phyloP scores from a whole-genome alignment of 495 filamentous ascomycete genomes.

The Lasiosphaeriaceae sp. region DNA sequence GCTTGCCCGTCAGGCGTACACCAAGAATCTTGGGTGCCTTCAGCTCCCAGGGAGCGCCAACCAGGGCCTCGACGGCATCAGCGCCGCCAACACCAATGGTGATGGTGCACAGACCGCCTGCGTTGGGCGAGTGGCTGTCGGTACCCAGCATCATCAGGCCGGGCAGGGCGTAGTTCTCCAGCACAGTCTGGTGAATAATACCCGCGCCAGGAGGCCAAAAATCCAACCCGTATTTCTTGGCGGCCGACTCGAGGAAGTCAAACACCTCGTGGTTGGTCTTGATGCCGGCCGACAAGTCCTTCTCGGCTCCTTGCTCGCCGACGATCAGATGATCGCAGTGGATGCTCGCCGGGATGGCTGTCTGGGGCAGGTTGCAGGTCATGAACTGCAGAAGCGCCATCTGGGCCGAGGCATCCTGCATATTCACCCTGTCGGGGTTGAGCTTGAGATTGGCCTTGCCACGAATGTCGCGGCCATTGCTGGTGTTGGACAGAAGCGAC shows the following conservation, averaged over 20 bases:
- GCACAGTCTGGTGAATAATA: slow-evolving; percentile 96
- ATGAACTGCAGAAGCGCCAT: slow-evolving; percentile 99
- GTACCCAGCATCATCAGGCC: slow-evolving; percentile 99
- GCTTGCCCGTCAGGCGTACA: slow-evolving; percentile 76
- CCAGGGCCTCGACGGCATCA: slow-evolving; percentile 94
- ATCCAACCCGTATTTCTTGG: slow-evolving; percentile 94
- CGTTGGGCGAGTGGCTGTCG: slow-evolving; percentile 97
- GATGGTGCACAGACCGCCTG: slow-evolving; percentile 86
- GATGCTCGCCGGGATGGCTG: slow-evolving; percentile 95
- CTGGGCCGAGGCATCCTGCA: slow-evolving; percentile 98
- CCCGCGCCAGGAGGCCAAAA: slow-evolving; percentile 99
- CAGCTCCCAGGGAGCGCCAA: slow-evolving; percentile 94
- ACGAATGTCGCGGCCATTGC: slow-evolving; percentile 76
- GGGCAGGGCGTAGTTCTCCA: slow-evolving; percentile 97
- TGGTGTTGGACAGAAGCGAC: slow-evolving; percentile 70
- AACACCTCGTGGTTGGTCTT: slow-evolving; percentile 94
- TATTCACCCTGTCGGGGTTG: slow-evolving; percentile 95
- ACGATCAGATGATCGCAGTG: slow-evolving; percentile 99
- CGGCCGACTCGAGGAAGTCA: slow-evolving; percentile 91
- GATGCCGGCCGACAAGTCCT: slow-evolving; percentile 82
- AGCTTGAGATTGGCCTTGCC: slow-evolving; percentile 93
- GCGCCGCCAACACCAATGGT: slow-evolving; percentile 97
- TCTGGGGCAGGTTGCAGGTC: slow-evolving; percentile 85
- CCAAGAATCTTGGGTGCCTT: slow-evolving; percentile 90
- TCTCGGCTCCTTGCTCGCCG: slow-evolving; percentile 81